phyloP scores from a whole-genome alignment of 768 basidiomycete genomes.

The Cantharellus anzutake region DNA sequence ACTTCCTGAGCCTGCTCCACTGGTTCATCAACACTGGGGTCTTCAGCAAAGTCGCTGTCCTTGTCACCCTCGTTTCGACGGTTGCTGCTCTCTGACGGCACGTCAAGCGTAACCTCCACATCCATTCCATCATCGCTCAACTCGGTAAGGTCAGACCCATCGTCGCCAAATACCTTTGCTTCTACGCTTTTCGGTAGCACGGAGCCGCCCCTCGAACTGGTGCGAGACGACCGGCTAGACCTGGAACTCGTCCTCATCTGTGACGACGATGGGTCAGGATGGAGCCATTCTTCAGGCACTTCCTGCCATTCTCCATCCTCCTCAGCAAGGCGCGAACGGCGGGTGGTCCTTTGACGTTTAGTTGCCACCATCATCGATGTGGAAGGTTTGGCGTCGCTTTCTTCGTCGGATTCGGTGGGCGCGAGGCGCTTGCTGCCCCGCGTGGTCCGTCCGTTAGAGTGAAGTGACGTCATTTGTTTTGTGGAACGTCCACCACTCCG shows the following conservation, averaged over 20 bases:
- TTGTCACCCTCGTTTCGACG: neutral
- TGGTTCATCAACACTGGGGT: constrained; percentile 1
- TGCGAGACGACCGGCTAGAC: neutral
- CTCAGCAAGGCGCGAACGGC: neutral
- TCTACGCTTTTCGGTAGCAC: neutral
- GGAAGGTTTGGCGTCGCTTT: neutral
- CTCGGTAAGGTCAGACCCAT: constrained; percentile 9
- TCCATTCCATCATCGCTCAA: constrained; percentile 2
- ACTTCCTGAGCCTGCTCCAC: neutral
- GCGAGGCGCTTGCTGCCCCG: neutral
- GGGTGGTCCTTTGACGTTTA: neutral
- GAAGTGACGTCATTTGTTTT: too few relatives aligned
- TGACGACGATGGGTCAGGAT: neutral
- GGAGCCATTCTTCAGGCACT: constrained; percentile 7
- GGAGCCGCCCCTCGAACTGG: neutral
- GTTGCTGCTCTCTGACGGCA: neutral
- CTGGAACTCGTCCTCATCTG: neutral
- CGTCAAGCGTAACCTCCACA: neutral
- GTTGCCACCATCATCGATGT: neutral
- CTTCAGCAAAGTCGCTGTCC: neutral
- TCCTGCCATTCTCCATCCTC: constrained; percentile 7
- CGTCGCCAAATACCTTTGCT: neutral
- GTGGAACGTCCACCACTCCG: neutral
- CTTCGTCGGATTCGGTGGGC: neutral
- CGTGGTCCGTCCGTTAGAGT: neutral